These are phyloP conservation scores for Trichomonas vaginalis DNA, from an alignment of 208 protist species.

Conservation along the genomic window DNA sequence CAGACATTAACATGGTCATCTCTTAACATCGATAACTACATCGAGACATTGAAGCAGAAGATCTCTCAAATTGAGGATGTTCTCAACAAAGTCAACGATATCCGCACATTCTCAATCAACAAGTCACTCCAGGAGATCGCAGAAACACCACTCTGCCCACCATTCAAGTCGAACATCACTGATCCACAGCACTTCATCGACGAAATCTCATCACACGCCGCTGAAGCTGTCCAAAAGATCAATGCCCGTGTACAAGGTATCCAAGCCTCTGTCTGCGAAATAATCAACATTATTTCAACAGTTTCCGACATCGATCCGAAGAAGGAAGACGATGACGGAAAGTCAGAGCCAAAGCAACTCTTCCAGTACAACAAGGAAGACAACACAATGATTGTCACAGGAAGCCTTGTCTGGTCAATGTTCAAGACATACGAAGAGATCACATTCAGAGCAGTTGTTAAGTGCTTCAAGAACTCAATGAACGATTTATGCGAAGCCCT, in stretches of 20 bases:
- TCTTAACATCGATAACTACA: background rate
- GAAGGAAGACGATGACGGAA: background rate
- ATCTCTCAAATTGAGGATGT: background rate
- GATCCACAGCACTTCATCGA: background rate
- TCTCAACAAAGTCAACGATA: background rate
- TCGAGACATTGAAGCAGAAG: background rate
- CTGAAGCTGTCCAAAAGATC: background rate
- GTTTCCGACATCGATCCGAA: background rate
- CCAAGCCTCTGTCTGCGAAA: background rate
- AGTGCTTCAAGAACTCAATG: background rate
- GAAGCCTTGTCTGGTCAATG: background rate
- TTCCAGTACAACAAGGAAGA: background rate
- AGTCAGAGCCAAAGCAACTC: background rate
- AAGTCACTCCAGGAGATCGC: background rate
- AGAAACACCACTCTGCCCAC: background rate
- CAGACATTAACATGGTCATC: constrained; percentile 1
- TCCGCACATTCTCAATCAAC: background rate
- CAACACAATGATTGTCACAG: background rate
- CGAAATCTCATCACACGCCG: background rate
- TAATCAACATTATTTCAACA: background rate
- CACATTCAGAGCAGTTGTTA: background rate
- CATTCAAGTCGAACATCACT: background rate
- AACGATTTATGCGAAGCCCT: background rate
- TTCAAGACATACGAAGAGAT: constrained; percentile 8
- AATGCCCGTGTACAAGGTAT: background rate